Percentiles rank a stretch among this genome's conserved stretches.
Conservation (phyloP, 805 yeast species). For the Wickerhamomyces tratensis region DNA sequence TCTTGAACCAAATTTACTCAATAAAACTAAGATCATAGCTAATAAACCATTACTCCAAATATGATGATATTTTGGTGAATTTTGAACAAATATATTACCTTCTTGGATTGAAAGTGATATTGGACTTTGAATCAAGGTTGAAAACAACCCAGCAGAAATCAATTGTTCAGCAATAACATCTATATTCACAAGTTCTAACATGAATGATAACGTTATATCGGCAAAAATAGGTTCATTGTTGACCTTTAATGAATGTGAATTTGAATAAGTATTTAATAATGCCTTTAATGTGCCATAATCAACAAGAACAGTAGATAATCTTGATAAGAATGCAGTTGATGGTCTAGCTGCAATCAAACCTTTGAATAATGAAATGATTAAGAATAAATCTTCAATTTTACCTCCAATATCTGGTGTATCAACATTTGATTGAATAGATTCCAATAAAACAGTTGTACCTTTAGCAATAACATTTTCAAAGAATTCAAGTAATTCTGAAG, state of each 20-base stretch:
- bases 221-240: constrained; percentile 63
- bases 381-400: constrained; percentile 53
- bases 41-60: constrained; percentile 85
- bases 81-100: constrained; percentile 48
- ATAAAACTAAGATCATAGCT: constrained; percentile 50
- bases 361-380: constrained; percentile 57
- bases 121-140: constrained; percentile 65
- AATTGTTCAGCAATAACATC: constrained; percentile 59
- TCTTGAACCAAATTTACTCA: constrained; percentile 54
- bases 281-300: constrained; percentile 54
- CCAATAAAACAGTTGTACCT: constrained; percentile 52
- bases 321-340: constrained; percentile 34
- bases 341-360: constrained; percentile 39
- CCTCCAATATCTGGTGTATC: constrained; percentile 27
- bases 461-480: constrained; percentile 56
- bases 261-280: constrained; percentile 55
- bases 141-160: constrained; percentile 52
- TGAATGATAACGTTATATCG: constrained; percentile 56
- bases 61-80: constrained; percentile 49
- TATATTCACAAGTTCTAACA: constrained; percentile 57
- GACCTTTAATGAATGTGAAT: constrained; percentile 50
- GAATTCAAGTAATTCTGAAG: constrained; percentile 43
- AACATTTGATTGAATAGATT: constrained; percentile 49
- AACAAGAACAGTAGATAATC: constrained; percentile 41
- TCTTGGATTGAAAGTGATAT: constrained; percentile 56